Evolutionary conservation across 2,329 filamentous ascomycete genomes (phyloP).

Genomic region (Ophiosphaerella herpotricha): DNA sequence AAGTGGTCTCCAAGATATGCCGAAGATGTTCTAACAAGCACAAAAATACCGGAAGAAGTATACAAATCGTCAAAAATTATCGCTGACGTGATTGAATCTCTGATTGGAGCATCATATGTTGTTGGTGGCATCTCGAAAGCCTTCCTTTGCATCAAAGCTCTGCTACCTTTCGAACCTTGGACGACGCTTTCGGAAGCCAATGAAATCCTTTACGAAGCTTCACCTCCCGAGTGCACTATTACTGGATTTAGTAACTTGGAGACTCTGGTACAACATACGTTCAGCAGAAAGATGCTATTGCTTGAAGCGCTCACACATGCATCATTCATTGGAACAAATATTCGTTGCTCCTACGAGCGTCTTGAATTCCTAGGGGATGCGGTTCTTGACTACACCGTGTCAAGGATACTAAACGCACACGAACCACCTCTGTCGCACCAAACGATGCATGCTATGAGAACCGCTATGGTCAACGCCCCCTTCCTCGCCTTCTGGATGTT

Average conservation of each 20-base stretch:
- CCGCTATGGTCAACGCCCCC: slow-evolving; percentile 77
- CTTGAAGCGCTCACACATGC: slow-evolving; percentile 81
- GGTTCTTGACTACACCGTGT: slow-evolving; percentile 78
- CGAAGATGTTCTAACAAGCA: slow-evolving; percentile 45
- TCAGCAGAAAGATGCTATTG: slow-evolving; percentile 68
- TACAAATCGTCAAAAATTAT: slow-evolving; percentile 74
- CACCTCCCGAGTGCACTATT: slow-evolving; percentile 12
- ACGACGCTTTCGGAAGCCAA: slow-evolving; percentile 27
- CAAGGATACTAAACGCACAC: slow-evolving; percentile 62
- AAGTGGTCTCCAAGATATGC: slow-evolving; percentile 75
- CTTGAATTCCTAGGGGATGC: slow-evolving; percentile 89
- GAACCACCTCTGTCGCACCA: slow-evolving; percentile 55
- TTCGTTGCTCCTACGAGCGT: slow-evolving; percentile 67
- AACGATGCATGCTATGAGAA: slow-evolving; percentile 76
- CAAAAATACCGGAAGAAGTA: slow-evolving; percentile 31
- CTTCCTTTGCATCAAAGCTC: slow-evolving; percentile 61
- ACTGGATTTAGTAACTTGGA: slow-evolving; percentile 57
- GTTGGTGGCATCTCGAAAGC: slow-evolving; percentile 70
- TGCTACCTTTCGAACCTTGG: slow-evolving; percentile 66
- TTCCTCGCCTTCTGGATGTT: slow-evolving; percentile 80
- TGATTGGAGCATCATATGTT: slow-evolving; percentile 76
- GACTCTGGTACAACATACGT: slow-evolving; percentile 70
- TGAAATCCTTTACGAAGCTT: slow-evolving; percentile 30
- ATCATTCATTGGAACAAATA: slow-evolving; percentile 54
- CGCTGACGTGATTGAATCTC: slow-evolving; percentile 84